These are phyloP conservation scores for Fusarium siculi DNA, from an alignment of 2,329 filamentous ascomycete species.

Conservation along the genomic window DNA sequence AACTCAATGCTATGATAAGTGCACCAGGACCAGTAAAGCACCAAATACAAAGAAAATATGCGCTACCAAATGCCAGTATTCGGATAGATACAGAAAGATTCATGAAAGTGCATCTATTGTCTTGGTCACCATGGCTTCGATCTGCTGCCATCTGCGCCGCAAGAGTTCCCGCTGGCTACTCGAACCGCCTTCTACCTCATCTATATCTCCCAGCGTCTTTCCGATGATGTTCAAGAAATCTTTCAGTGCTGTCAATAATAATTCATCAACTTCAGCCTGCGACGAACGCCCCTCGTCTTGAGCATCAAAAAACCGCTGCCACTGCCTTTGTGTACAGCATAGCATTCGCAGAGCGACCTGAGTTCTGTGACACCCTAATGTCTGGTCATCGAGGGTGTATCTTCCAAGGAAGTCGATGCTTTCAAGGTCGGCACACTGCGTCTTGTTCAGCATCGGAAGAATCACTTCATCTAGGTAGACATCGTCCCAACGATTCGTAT, in stretches of 20 bases:
- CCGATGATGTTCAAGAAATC: conserved; percentile 50
- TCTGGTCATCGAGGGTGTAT: conserved; percentile 55
- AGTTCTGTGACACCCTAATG: conserved; percentile 61
- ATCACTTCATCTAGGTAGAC: conserved; percentile 60
- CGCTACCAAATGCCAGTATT: too few relatives aligned
- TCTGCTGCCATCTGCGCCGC: conserved; percentile 56
- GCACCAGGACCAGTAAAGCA: background rate
- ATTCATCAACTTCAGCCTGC: conserved; percentile 51
- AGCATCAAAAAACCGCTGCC: conserved; percentile 53
- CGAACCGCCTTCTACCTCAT: conserved; percentile 45
- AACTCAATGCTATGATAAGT: background rate
- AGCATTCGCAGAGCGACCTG: conserved; percentile 62
- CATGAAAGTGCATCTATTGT: conserved; percentile 45
- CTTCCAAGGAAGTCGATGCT: conserved; percentile 60
- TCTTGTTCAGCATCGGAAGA: conserved; percentile 50
- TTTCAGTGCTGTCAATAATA: conserved; percentile 53
- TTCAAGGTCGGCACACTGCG: conserved; percentile 55
- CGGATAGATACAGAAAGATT: background rate
- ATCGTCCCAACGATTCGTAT: conserved; percentile 62
- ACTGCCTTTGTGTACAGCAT: conserved; percentile 45
- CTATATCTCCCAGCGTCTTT: conserved; percentile 47
- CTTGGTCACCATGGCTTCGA: conserved; percentile 50
- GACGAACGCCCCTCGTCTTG: conserved; percentile 60
- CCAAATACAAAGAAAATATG: background rate
- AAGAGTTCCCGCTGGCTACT: conserved; percentile 53